Base-by-base conservation (phyloP, 1,139 yeast genomes). In the Zygosaccharomyces sapae region DNA sequence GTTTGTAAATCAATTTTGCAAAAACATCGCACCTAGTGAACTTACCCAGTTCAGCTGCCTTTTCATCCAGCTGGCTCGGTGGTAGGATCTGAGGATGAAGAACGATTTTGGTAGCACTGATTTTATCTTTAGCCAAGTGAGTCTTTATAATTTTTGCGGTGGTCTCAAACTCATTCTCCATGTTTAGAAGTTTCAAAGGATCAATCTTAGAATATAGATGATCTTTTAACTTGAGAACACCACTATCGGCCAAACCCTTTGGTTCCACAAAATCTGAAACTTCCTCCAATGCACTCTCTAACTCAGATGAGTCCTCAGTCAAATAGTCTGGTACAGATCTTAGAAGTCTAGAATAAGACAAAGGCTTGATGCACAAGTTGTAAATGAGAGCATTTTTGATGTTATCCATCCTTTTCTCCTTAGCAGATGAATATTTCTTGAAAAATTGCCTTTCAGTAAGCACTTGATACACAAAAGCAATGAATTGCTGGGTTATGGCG, bases 1-100 rank as follows among this genome's bases (percentile, higher is more conserved):
- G 64, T 56, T 81, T 82, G 55, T 77, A 79, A 7, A 83, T 51
- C 40, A 83, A 64, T 54, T 80, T 80, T 1, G 79, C 80, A 64
- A 83, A 81, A 3, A 68, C 70, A 4, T 61, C 63, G 0, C 81
- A 73, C 56, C 77, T 79, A 7, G 83, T 68, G 54, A 82, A 77
- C 0, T 64, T 62, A 8, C 80, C 81, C n/a, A 84, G 58, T n/a
- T 67, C 58, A 1, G 55, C 47, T 34, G 72, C 70, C 4, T 55
- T 51, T 10, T 52, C 59, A 16, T 58, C 60, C 29, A 70, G 56
- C 24, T 59, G 35, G n/a, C 55, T 63, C 22, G 53, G 72, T 2
- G 57, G 46, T 2, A 46, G 66, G 25, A 73, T 55, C 5, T 67
- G 69, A 24, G 80, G 79, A 1, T 66, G 65, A 39, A 79, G 55